A percentile compares a stretch with the other conserved stretches of the same genome.
Evolutionary conservation across 2,329 filamentous ascomycete genomes (phyloP).

Genomic region (Talaromyces sp.): DNA sequence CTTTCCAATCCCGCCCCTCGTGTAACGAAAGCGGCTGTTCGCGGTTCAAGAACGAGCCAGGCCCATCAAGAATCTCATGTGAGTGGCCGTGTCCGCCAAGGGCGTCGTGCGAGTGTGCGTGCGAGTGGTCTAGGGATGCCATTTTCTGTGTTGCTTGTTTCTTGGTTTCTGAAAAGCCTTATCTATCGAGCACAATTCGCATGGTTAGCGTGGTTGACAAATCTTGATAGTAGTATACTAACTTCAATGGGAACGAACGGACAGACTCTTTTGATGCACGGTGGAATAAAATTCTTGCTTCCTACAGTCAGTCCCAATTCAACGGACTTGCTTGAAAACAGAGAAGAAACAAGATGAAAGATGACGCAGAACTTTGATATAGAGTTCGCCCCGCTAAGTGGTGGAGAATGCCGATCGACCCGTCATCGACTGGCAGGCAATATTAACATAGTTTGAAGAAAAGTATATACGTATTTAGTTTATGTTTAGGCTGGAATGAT

Average conservation of each 20-base stretch:
- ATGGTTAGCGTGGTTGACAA: background rate
- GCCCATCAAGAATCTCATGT: constrained; percentile 91
- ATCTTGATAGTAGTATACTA: background rate
- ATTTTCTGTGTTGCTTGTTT: background rate
- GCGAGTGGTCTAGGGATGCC: constrained; percentile 27
- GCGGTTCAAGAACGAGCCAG: constrained; percentile 80
- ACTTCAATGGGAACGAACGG: background rate
- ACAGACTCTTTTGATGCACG: background rate
- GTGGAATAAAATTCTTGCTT: background rate
- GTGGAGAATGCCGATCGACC: background rate
- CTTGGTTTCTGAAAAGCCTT: background rate
- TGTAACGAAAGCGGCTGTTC: constrained; percentile 87
- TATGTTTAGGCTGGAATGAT: background rate
- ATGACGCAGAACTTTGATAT: background rate
- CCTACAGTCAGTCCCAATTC: background rate
- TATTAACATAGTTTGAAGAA: background rate
- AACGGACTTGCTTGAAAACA: background rate
- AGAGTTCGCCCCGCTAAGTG: background rate
- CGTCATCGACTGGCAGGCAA: background rate
- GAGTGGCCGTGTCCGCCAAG: constrained; percentile 77
- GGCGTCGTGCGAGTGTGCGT: constrained; percentile 39
- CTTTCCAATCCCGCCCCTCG: constrained; percentile 72
- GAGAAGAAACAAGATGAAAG: background rate
- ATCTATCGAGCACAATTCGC: background rate
- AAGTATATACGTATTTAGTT: background rate